Evolutionary conservation across 1,284 basidiomycete genomes (phyloP).

Genomic region (Ustilago bromivora): DNA sequence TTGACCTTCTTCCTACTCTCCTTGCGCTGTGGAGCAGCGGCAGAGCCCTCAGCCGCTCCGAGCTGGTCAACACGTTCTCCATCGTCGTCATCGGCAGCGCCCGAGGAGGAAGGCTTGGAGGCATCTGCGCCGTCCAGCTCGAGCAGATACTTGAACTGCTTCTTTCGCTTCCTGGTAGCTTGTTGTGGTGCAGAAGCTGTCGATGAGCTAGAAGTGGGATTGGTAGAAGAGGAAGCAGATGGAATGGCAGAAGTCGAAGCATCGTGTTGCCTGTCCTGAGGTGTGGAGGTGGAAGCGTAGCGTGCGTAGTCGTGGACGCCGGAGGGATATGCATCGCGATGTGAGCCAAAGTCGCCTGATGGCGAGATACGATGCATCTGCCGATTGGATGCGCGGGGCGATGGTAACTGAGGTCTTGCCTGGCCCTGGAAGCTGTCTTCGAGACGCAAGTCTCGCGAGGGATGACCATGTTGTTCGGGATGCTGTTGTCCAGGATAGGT

Average conservation of each 20-base stretch:
- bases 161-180: slow-evolving; percentile 40
- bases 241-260: neutral
- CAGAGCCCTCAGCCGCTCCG: neutral
- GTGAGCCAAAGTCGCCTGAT: neutral
- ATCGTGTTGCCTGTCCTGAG: slow-evolving; percentile 5
- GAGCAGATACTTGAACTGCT: slow-evolving; percentile 56
- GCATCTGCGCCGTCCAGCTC: slow-evolving; percentile 20
- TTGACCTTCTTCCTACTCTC: slow-evolving; percentile 54
- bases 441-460: slow-evolving; percentile 5
- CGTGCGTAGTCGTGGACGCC: slow-evolving; percentile 1
- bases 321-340: slow-evolving; percentile 9
- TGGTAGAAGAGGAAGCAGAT: neutral
- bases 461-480: slow-evolving; percentile 3
- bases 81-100: slow-evolving; percentile 21
- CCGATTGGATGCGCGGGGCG: slow-evolving; percentile 2
- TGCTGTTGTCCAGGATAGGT: slow-evolving; percentile 1
- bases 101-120: slow-evolving; percentile 5
- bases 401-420: slow-evolving; percentile 12
- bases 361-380: slow-evolving; percentile 11
- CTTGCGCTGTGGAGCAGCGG: slow-evolving; percentile 17
- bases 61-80: slow-evolving; percentile 7
- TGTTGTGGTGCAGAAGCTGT: neutral
- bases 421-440: slow-evolving; percentile 5
- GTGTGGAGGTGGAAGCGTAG: neutral
- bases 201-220: slow-evolving; percentile 13